These are phyloP conservation scores for Pseudogymnoascus sp. DNA, from an alignment of 2,329 filamentous ascomycete genomes.

Conservation along the genomic window DNA sequence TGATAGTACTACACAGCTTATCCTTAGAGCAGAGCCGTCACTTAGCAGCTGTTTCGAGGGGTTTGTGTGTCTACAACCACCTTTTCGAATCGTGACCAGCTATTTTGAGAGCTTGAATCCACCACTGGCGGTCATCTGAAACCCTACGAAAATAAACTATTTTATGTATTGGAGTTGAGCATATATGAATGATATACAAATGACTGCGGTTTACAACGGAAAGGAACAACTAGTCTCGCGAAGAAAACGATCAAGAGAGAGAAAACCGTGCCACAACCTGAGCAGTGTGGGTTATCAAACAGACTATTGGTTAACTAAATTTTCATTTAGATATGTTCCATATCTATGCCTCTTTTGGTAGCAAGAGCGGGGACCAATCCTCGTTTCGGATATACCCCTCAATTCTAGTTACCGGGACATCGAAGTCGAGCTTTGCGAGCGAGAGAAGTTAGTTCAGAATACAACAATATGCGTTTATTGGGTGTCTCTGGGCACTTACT, in stretches of 20 bases:
- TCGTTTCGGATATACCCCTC: slow-evolving; percentile 10
- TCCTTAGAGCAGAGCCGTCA: background rate
- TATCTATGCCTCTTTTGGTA: background rate
- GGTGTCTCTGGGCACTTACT: slow-evolving; percentile 11
- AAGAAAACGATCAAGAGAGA: background rate
- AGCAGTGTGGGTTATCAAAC: background rate
- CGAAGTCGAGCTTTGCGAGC: background rate
- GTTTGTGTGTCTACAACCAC: background rate
- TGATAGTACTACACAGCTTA: background rate
- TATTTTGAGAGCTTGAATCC: background rate
- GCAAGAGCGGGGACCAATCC: slow-evolving; percentile 11
- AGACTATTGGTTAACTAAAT: background rate
- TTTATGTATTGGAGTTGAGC: background rate
- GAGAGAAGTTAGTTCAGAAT: background rate
- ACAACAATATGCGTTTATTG: background rate
- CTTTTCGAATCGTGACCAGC: background rate
- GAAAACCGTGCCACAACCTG: background rate
- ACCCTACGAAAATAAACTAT: background rate
- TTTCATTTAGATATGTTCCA: background rate
- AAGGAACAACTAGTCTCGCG: background rate
- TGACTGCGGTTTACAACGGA: background rate
- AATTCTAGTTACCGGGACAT: slow-evolving; percentile 8
- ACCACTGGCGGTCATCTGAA: background rate
- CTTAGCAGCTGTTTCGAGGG: background rate
- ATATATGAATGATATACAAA: background rate